Evolutionary conservation across 1,284 basidiomycete genomes (phyloP).

Genomic region (Sporisorium reilianum): DNA sequence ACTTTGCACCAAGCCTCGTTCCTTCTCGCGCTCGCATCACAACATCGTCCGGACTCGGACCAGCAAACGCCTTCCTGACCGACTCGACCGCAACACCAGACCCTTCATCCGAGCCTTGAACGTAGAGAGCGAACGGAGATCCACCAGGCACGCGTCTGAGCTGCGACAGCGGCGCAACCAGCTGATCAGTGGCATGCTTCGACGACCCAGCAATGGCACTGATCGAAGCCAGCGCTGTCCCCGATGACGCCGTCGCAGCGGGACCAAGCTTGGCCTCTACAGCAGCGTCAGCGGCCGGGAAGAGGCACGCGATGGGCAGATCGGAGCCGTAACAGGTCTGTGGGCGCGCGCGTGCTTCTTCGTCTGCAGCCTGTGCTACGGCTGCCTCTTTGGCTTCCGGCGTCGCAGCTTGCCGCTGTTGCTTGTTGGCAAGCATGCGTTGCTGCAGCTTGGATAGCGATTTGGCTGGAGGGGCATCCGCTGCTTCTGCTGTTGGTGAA

Average conservation of each 20-base stretch:
- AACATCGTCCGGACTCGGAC: slow-evolving; percentile 87
- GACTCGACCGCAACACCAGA: slow-evolving; percentile 27
- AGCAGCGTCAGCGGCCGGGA: slow-evolving; percentile 31
- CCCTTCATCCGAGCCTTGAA: slow-evolving; percentile 17
- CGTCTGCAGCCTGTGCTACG: slow-evolving; percentile 37
- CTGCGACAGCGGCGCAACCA: slow-evolving; percentile 20
- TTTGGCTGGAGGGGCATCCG: slow-evolving; percentile 69
- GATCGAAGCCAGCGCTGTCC: slow-evolving; percentile 8
- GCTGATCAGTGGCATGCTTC: slow-evolving; percentile 23
- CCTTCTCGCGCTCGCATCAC: slow-evolving; percentile 82
- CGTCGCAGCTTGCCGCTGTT: slow-evolving; percentile 32
- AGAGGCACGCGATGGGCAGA: slow-evolving; percentile 48
- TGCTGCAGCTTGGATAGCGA: slow-evolving; percentile 74
- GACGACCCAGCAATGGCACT: slow-evolving; percentile 34
- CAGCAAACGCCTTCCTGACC: slow-evolving; percentile 74
- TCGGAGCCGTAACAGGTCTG: slow-evolving; percentile 47
- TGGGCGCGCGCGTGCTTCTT: slow-evolving; percentile 33
- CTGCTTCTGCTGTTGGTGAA: slow-evolving; percentile 70
- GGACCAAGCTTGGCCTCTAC: neutral
- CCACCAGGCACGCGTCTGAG: slow-evolving; percentile 36
- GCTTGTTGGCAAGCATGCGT: slow-evolving; percentile 69
- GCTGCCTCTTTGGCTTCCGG: slow-evolving; percentile 40
- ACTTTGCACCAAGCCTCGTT: slow-evolving; percentile 71
- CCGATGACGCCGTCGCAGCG: neutral
- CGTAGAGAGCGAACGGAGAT: slow-evolving; percentile 47